A percentile compares a stretch with the other conserved stretches of the same genome.
Evolutionary conservation across 2,329 filamentous ascomycete species (phyloP).

Genomic region (Thermoascus crustaceus): DNA sequence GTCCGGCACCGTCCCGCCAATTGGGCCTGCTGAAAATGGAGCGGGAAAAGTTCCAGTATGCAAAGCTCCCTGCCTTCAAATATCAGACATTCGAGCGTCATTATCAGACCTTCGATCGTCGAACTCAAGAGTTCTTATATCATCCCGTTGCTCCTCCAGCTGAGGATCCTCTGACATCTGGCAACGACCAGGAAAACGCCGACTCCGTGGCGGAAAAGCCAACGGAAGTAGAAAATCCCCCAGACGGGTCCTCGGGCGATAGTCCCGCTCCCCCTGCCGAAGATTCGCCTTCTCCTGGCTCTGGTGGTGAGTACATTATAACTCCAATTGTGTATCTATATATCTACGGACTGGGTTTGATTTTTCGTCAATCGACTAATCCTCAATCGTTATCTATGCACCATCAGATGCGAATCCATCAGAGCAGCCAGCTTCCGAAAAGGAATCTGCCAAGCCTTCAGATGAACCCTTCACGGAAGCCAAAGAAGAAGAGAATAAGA

Average conservation of each 20-base stretch:
- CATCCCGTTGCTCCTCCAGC: constrained; percentile 27
- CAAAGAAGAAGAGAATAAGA: constrained; percentile 5
- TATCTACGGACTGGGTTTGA: too few species aligned
- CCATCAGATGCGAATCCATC: too few species aligned
- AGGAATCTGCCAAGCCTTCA: constrained; percentile 2
- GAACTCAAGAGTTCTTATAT: constrained; percentile 28
- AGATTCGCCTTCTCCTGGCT: constrained; percentile 16
- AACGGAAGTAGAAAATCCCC: constrained; percentile 14
- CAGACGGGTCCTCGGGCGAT: constrained; percentile 7
- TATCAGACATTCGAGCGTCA: constrained; percentile 36
- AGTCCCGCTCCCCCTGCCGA: constrained; percentile 18
- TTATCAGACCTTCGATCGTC: constrained; percentile 38
- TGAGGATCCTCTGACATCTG: constrained; percentile 25
- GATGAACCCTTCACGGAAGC: constrained; percentile 6
- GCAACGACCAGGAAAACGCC: constrained; percentile 31
- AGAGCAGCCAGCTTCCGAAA: constrained; percentile 1
- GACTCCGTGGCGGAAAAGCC: constrained; percentile 25
- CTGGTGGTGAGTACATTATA: constrained; percentile 21
- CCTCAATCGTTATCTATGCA: too few species aligned
- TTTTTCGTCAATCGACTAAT: too few species aligned
- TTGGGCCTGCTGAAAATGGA: constrained; percentile 29
- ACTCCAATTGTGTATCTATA: neutral
- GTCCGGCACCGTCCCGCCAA: constrained; percentile 22
- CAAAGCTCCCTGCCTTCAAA: constrained; percentile 33
- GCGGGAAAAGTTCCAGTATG: constrained; percentile 31